phyloP scores from a whole-genome alignment of 73 alveolate genomes.

The Loxodes magnus region DNA sequence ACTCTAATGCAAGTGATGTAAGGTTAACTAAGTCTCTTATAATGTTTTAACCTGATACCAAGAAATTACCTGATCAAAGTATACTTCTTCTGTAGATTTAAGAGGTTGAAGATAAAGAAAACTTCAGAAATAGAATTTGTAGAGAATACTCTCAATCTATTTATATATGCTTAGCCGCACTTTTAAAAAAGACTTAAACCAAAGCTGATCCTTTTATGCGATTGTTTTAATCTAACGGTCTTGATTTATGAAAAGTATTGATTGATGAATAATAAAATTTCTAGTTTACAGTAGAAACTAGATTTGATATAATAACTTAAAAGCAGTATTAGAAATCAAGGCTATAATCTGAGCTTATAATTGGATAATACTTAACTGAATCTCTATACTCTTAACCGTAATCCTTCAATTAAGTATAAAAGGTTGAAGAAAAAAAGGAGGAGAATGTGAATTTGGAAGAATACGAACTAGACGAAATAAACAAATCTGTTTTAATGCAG shows the following conservation, averaged over 20 bases:
- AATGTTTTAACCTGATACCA: no score
- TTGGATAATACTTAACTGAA: no score
- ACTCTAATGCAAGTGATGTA: no score
- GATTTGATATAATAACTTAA: background rate
- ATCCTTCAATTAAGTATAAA: constrained; percentile 4
- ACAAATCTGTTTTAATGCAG: constrained; percentile 80
- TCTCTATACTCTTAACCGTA: no score
- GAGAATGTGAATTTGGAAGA: constrained; percentile 17
- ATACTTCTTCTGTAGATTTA: no score
- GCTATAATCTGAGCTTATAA: background rate
- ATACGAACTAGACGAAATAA: constrained; percentile 70
- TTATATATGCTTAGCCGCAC: constrained; percentile 62
- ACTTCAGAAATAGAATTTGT: no score
- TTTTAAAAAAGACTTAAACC: constrained; percentile 75
- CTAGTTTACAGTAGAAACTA: constrained; percentile 6
- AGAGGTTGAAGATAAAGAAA: no score
- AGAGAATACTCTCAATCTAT: constrained; percentile 63
- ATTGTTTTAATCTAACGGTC: constrained; percentile 60
- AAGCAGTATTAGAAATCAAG: constrained; percentile 5
- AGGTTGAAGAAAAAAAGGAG: constrained; percentile 6
- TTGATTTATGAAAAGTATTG: constrained; percentile 42
- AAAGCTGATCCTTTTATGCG: constrained; percentile 77
- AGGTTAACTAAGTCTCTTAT: no score
- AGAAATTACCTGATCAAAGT: no score
- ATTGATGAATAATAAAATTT: constrained; percentile 6